Evolutionary conservation across 2,329 filamentous ascomycete genomes (phyloP).

Genomic region (Ramularia collo-cygni): DNA sequence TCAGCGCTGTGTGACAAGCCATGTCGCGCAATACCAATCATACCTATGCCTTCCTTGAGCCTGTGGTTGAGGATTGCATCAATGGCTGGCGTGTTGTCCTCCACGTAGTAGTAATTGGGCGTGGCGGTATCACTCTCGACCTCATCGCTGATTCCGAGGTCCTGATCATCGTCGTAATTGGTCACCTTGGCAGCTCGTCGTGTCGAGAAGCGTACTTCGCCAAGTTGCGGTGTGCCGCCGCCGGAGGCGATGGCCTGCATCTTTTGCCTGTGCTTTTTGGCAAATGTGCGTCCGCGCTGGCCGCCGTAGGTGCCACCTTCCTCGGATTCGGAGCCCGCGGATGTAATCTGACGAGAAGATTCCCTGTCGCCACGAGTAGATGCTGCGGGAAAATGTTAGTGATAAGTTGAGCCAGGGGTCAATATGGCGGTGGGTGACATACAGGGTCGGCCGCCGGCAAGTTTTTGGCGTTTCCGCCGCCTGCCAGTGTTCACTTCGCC

Average conservation of each 20-base stretch:
- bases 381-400: slow-evolving; percentile 28
- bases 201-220: slow-evolving; percentile 87
- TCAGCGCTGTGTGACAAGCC: background rate
- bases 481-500: slow-evolving; percentile 62
- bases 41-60: slow-evolving; percentile 56
- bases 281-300: slow-evolving; percentile 57
- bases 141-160: slow-evolving; percentile 50
- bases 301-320: slow-evolving; percentile 65
- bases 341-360: slow-evolving; percentile 31
- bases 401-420: slow-evolving; percentile 20
- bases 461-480: slow-evolving; percentile 59
- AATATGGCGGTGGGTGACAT: slow-evolving; percentile 34
- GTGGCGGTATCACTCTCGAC: slow-evolving; percentile 59
- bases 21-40: slow-evolving; percentile 4
- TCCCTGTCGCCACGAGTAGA: slow-evolving; percentile 21
- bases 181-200: slow-evolving; percentile 70
- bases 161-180: slow-evolving; percentile 62
- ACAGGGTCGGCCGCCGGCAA: slow-evolving; percentile 58
- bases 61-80: slow-evolving; percentile 87
- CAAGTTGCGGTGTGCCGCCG: slow-evolving; percentile 55
- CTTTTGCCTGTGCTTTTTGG: slow-evolving; percentile 69
- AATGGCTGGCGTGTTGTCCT: slow-evolving; percentile 77
- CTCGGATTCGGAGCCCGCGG: slow-evolving; percentile 56
- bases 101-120: slow-evolving; percentile 63
- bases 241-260: slow-evolving; percentile 55